Evolutionary conservation across 2,329 filamentous ascomycete genomes (phyloP).

Genomic region (Amauroascus verrucosus): DNA sequence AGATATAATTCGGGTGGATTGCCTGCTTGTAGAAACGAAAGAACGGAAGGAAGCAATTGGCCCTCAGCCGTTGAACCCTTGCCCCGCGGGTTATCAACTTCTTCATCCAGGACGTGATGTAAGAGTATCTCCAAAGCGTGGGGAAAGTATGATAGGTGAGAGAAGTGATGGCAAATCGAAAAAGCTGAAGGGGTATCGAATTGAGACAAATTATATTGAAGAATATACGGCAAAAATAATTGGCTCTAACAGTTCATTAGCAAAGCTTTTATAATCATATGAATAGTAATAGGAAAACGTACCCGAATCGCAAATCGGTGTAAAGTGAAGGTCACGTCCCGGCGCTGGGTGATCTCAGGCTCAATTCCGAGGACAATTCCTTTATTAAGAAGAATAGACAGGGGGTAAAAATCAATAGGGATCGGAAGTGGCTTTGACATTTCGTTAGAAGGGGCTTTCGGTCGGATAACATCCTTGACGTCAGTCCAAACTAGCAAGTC

Average conservation of each 20-base stretch:
- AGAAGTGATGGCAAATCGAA: constrained; percentile 72
- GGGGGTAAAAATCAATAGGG: constrained; percentile 86
- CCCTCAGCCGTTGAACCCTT: constrained; percentile 9
- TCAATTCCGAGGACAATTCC: constrained; percentile 85
- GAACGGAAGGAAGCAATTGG: constrained; percentile 42
- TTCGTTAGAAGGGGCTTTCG: constrained; percentile 50
- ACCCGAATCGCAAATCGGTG: constrained; percentile 68
- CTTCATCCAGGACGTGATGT: constrained; percentile 87
- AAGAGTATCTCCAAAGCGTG: constrained; percentile 87
- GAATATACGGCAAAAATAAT: constrained; percentile 78
- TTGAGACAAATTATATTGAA: constrained; percentile 66
- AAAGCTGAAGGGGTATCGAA: constrained; percentile 73
- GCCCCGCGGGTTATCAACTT: constrained; percentile 57
- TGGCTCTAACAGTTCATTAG: constrained; percentile 54
- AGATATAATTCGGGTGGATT: constrained; percentile 65
- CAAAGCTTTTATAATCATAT: background rate
- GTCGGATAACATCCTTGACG: constrained; percentile 69
- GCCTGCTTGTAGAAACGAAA: constrained; percentile 56
- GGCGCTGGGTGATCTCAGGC: constrained; percentile 81
- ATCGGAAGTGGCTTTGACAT: constrained; percentile 65
- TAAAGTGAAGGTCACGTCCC: constrained; percentile 83
- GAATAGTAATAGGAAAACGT: constrained; percentile 34
- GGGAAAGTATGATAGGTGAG: constrained; percentile 79
- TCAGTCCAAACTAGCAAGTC: constrained; percentile 84
- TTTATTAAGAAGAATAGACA: constrained; percentile 79